Conservation (phyloP, 208 protist genomes). For the Acanthamoeba sp. region DNA sequence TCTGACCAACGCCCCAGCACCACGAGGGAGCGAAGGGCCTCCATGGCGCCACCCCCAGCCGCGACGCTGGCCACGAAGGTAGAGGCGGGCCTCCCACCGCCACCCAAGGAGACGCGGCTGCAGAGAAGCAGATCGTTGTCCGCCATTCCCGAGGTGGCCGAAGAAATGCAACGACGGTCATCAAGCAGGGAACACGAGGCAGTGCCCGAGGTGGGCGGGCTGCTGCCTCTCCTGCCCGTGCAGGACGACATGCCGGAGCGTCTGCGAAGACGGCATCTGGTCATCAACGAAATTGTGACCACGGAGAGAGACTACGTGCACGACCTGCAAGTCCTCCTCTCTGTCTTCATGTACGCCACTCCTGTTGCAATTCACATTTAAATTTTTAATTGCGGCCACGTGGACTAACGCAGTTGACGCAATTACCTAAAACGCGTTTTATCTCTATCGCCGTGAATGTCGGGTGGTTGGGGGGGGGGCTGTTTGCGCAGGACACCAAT, state of each 20-base stretch:
- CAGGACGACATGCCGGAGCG: not conserved
- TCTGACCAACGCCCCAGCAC: not conserved
- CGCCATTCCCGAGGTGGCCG: not conserved
- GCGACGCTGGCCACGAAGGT: not conserved
- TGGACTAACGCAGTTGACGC: too few relatives aligned
- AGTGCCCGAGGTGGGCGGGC: not conserved
- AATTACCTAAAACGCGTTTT: too few relatives aligned
- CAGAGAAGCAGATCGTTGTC: not conserved
- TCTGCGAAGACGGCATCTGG: not conserved
- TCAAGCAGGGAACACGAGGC: not conserved
- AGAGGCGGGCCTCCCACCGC: not conserved
- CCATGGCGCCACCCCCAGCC: not conserved
- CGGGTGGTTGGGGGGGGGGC: too few relatives aligned
- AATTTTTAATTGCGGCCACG: too few relatives aligned
- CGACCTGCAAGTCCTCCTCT: constrained; percentile 5
- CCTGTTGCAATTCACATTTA: too few relatives aligned
- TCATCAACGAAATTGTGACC: constrained; percentile 38
- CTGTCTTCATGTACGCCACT: not conserved
- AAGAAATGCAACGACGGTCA: not conserved
- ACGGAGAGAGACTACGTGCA: constrained; percentile 39
- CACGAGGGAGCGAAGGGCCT: not conserved
- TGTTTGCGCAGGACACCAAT: not conserved
- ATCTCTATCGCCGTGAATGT: too few relatives aligned
- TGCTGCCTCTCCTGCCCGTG: not conserved
- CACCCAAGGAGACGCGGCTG: not conserved